phyloP scores from a whole-genome alignment of 169 alveolate genomes.

The Plasmodium adleri region DNA sequence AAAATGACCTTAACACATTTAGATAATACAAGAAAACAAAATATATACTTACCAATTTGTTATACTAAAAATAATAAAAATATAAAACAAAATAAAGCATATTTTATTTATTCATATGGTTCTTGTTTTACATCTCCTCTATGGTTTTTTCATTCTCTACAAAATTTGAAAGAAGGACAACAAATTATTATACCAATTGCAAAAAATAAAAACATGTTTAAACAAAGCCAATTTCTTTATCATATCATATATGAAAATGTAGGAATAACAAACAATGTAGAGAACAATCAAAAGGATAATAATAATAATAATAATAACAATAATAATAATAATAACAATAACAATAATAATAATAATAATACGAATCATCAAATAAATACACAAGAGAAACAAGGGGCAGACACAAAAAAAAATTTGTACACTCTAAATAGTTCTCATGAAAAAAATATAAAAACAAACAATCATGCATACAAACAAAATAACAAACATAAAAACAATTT shows the following conservation, averaged over 20 bases:
- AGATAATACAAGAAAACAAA: slow-evolving; percentile 19
- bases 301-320: not conserved
- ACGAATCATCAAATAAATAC: not conserved
- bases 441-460: not conserved
- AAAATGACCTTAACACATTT: slow-evolving; percentile 13
- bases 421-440: not conserved
- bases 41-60: slow-evolving; percentile 32
- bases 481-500: slow-evolving; percentile 2
- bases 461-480: not conserved
- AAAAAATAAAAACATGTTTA: slow-evolving; percentile 45
- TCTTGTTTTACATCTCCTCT: slow-evolving; percentile 65
- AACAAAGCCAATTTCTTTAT: slow-evolving; percentile 35
- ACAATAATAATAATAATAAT: not conserved
- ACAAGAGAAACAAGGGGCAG: not conserved
- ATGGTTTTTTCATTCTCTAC: slow-evolving; percentile 67
- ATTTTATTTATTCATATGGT: slow-evolving; percentile 71
- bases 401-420: not conserved
- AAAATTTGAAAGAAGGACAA: slow-evolving; percentile 67
- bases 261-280: not conserved
- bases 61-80: slow-evolving; percentile 21
- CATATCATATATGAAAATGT: slow-evolving; percentile 36
- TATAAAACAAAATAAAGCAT: slow-evolving; percentile 38
- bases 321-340: not conserved
- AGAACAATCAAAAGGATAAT: not conserved
- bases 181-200: slow-evolving; percentile 68